Evolutionary conservation across 176 grass and related monocot genomes (phyloP), one percentile per base, ranked within the genome.

Genomic region (Eleusine indica): DNA sequence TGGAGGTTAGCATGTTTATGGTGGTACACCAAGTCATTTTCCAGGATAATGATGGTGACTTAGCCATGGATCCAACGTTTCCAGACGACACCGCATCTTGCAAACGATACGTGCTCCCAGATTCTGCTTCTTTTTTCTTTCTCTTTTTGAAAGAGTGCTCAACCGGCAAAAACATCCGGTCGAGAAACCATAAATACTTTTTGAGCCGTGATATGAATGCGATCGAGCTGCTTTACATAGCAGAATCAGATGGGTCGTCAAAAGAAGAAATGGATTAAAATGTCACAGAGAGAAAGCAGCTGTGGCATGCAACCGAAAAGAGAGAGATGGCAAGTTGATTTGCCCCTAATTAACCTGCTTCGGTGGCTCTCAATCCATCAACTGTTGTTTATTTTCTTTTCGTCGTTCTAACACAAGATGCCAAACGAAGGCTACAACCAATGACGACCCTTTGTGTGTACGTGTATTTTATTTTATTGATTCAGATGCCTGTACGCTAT

Each of bases 1-100:
- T 40, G 47, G 78, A 80, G 65, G 65, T 54, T 80, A 54, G 48
- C 47, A 39, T 74, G 58, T 41, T 74, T 13, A 13, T 66, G 66
- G 67, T 76, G n/a, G 35, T 70, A 46, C 82, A 81, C 74, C 68
- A 4, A 21, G 76, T 74, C 77, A 73, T 85, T 83, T 89, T 80
- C 66, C 39, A 52, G 64, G 70, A 70, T 3, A 76, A 76, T 4
- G 76, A 75, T 74, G 18, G 28, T 64, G 81, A 88, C 41, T 43
- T 43, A 43, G 41, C 41, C 41, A 43, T 43, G 41, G 41, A 43
- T 43, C 41, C 41, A 43, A 7, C 2, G 41, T 44, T 44, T 9
- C 42, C 42, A 44, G 42, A 44, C 42, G 42, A 7, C 42, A 44
- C 7, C 7, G 42, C 42, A 44, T 44, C 42, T 44, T 44, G 42